Percentiles rank a stretch among this genome's conserved stretches.
Conservation (phyloP, 2,329 filamentous ascomycete species). For the Pseudocercospora crystallina region DNA sequence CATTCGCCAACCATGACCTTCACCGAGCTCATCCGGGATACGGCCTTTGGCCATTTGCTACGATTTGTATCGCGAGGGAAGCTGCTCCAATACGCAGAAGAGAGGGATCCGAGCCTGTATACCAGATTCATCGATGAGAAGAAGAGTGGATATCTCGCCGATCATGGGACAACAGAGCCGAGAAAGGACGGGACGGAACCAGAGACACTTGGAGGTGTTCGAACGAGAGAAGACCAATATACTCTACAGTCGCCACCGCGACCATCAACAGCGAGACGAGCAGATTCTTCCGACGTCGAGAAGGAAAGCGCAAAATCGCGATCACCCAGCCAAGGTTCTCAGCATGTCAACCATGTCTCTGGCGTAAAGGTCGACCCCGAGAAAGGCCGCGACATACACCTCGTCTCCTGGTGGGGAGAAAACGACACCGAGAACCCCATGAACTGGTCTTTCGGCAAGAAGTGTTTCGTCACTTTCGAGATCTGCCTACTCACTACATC, state of each 20-base stretch:
- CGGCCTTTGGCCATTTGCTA: slow-evolving; percentile 50
- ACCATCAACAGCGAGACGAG: slow-evolving; percentile 6
- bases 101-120: slow-evolving; percentile 50
- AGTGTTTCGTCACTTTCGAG: slow-evolving; percentile 46
- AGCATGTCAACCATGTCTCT: slow-evolving; percentile 39
- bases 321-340: not conserved
- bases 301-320: slow-evolving; percentile 1
- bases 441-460: slow-evolving; percentile 43
- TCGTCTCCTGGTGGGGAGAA: slow-evolving; percentile 54
- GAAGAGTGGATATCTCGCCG: slow-evolving; percentile 50
- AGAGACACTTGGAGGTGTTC: slow-evolving; percentile 25
- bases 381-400: slow-evolving; percentile 51
- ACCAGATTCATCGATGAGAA: slow-evolving; percentile 51
- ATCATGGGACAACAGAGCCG: slow-evolving; percentile 43
- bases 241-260: slow-evolving; percentile 7
- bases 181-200: slow-evolving; percentile 36
- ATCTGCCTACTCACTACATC: slow-evolving; percentile 47
- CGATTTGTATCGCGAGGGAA: slow-evolving; percentile 44
- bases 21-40: slow-evolving; percentile 41
- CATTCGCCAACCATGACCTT: slow-evolving; percentile 17
- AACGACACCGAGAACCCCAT: slow-evolving; percentile 42
- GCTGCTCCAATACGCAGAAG: slow-evolving; percentile 49
- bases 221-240: slow-evolving; percentile 26
- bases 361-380: slow-evolving; percentile 51
- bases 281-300: slow-evolving; percentile 18